Base-by-base conservation (phyloP, 2,329 filamentous ascomycete species). In the Ceratocystis variospora region DNA sequence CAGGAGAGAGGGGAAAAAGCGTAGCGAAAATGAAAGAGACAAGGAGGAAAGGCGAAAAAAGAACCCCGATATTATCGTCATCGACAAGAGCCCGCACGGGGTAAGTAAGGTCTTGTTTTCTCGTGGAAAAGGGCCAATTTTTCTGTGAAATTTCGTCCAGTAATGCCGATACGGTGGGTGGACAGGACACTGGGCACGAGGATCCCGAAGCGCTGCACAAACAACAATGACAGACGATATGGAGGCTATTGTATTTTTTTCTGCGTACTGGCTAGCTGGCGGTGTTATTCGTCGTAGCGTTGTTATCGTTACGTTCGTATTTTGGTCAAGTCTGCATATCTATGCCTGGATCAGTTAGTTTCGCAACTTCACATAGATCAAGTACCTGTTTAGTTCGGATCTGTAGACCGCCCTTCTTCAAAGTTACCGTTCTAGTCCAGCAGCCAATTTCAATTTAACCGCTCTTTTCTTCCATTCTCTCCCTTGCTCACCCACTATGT, bases 141-240 rank as follows among this genome's bases (percentile, higher is more conserved):
- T 31, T 28, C 17, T 59, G 55, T 8, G 31, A 59, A 59, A 53
- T 19, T 37, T 22, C 28, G 17, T 59, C 19, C 28, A 59, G 55
- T 59, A 59, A 59, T 59, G 55, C 55, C 55, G 55, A 37, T 17
- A 19, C 55, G 55, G 55, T 25, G 50, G 22, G 50, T 55, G 50
- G 50, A 55, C 33, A 31, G 55, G 55, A 59, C 55, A 59, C 55
- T 59, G 55, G 25, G 12, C 55, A 59, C 17, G 55, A 31, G 28
- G 55, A 59, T 59, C n/a, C 55, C 15, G 55, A 59, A 33, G 28
- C 28, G 17, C 25, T n/a, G 55, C 48, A 53, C 22, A 25, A 53
- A 53, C 19, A 53, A 22, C 48, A 41, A 41, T 41, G 37, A 3
- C 37, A 12, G 37, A 15, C 37, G 4, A 41, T 15, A 15, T 12